Evolutionary conservation across 805 yeast genomes (phyloP), one percentile per base, ranked within the genome.

Genomic region (Blastobotrys muscicola): DNA sequence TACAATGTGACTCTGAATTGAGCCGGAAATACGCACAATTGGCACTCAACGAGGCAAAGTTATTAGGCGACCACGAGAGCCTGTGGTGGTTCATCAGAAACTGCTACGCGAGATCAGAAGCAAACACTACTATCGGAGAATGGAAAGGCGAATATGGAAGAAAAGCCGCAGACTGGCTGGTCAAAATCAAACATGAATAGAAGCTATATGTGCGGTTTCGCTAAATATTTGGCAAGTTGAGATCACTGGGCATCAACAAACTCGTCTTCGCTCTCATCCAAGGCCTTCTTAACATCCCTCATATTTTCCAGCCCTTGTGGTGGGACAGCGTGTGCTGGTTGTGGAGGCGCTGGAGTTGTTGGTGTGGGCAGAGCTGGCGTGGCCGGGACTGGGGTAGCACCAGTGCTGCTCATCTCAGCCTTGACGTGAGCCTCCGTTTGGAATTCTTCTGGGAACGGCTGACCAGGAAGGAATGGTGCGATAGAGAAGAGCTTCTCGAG

Each of bases 381-480:
- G 26, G 26, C 26, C 6, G 26, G 6, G 6, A 20, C 26, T 4
- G 26, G 26, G 6, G 26, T 20, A 20, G 26, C 26, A 20, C 26
- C 26, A 20, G 26, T 20, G 26, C 26, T 20, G 26, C 26, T 20
- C 26, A 20, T 20, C 26, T 20, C 26, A 6, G 26, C 58, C 64
- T 84, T 81, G 56, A 76, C 62, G 47, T 65, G 72, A 10, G 85
- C 92, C 9, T 92, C 85, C 32, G 76, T 74, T 38, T 75, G 74
- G 58, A 83, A 83, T 50, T 77, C 73, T 23, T 72, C 75, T 13
- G 78, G 74, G 55, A 79, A 78, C 41, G 66, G 53, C 57, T 86
- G 94, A 12, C 95, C 95, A 0, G 95, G 95, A 37, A 86, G 63
- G 36, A 89, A 74, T 2, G 96, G 96, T 14, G 80, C 85, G 39